A percentile compares a stretch with the other conserved stretches of the same genome.
Evolutionary conservation across 768 basidiomycete species (phyloP).

Genomic region (Zangia roseola): DNA sequence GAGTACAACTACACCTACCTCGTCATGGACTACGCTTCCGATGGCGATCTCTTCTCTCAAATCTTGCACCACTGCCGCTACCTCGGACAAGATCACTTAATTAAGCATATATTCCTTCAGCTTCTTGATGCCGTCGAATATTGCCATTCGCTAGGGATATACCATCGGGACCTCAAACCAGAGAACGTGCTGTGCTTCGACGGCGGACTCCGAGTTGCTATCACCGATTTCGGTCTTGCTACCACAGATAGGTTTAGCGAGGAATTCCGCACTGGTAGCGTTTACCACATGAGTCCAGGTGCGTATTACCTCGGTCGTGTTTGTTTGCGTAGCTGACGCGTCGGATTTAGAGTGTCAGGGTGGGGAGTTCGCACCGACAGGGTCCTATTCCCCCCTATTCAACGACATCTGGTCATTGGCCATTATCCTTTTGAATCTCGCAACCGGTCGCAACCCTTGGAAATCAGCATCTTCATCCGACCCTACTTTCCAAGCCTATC

Average conservation of each 20-base stretch:
- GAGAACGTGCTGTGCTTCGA: conserved; percentile 92
- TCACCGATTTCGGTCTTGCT: conserved; percentile 95
- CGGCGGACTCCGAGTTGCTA: conserved; percentile 70
- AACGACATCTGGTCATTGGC: conserved; percentile 98
- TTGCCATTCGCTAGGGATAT: conserved; percentile 88
- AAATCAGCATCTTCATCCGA: conserved; percentile 81
- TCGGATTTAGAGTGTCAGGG: conserved; percentile 76
- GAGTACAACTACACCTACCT: conserved; percentile 81
- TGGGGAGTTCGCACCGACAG: conserved; percentile 58
- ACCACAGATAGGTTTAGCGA: conserved; percentile 82
- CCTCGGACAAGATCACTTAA: conserved; percentile 79
- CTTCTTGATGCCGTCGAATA: conserved; percentile 91
- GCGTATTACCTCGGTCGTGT: conserved; percentile 23
- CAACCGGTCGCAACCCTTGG: conserved; percentile 96
- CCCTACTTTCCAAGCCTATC: conserved; percentile 87
- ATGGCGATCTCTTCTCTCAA: conserved; percentile 91
- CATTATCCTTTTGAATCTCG: conserved; percentile 93
- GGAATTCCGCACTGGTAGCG: conserved; percentile 93
- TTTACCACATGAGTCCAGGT: conserved; percentile 99
- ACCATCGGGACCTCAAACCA: conserved; percentile 96
- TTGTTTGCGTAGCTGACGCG: conserved; percentile 17
- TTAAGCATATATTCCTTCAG: conserved; percentile 90
- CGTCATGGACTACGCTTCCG: conserved; percentile 89
- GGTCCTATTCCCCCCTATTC: conserved; percentile 78
- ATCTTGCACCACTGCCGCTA: conserved; percentile 76